Evolutionary conservation across 805 yeast genomes (phyloP).

Genomic region (Wickerhamomyces canadensis): DNA sequence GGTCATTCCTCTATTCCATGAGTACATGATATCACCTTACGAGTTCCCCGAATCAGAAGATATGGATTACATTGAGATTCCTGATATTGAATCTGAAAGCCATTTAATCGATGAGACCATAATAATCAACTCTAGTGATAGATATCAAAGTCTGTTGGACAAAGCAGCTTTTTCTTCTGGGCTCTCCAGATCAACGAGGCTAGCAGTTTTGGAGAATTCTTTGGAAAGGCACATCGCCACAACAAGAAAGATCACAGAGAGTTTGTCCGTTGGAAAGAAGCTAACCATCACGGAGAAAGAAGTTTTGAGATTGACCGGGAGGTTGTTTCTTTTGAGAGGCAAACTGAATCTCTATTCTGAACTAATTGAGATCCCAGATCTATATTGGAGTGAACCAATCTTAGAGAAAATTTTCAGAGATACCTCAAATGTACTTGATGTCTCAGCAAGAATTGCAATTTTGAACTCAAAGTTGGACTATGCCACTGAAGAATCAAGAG

Average conservation of each 20-base stretch:
- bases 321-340: slow-evolving; percentile 71
- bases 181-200: slow-evolving; percentile 76
- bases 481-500: slow-evolving; percentile 83
- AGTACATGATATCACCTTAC: slow-evolving; percentile 43
- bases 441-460: slow-evolving; percentile 70
- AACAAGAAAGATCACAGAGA: slow-evolving; percentile 61
- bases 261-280: slow-evolving; percentile 55
- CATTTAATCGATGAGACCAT: slow-evolving; percentile 66
- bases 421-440: slow-evolving; percentile 68
- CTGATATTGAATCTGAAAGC: slow-evolving; percentile 26
- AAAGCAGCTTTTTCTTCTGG: slow-evolving; percentile 90
- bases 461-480: slow-evolving; percentile 84
- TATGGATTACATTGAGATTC: slow-evolving; percentile 63
- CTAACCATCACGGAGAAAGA: slow-evolving; percentile 53
- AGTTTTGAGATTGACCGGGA: slow-evolving; percentile 65
- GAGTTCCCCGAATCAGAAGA: slow-evolving; percentile 70
- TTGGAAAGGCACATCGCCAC: slow-evolving; percentile 62
- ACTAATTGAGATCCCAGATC: slow-evolving; percentile 85
- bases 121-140: slow-evolving; percentile 47
- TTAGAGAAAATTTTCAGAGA: slow-evolving; percentile 70
- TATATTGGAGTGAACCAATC: slow-evolving; percentile 89
- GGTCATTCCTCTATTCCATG: slow-evolving; percentile 46
- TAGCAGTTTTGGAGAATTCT: slow-evolving; percentile 71
- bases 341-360: slow-evolving; percentile 82
- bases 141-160: slow-evolving; percentile 52